phyloP scores from a whole-genome alignment of 768 basidiomycete genomes.

The Lenzites betulinus region DNA sequence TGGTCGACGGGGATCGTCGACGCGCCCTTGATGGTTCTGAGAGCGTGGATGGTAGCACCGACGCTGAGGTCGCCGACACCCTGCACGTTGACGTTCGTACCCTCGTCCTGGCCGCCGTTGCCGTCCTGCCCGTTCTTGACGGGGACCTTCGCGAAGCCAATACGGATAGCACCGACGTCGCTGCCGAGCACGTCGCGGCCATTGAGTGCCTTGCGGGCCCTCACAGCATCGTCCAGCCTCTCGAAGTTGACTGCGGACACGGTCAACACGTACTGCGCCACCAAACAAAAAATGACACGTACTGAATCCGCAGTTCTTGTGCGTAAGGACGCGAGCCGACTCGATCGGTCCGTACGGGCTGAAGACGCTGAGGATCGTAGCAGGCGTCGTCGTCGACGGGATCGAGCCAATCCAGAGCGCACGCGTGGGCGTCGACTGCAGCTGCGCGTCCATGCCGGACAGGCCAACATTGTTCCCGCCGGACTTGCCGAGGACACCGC shows the following conservation, averaged over 20 bases:
- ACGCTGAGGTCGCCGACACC: conserved; percentile 85
- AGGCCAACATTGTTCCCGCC: conserved; percentile 52
- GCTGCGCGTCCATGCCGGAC: conserved; percentile 78
- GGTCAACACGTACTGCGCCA: not conserved
- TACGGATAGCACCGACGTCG: conserved; percentile 95
- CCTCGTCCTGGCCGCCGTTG: conserved; percentile 60
- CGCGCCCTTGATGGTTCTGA: conserved; percentile 89
- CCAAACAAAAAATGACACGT: conserved; percentile 33
- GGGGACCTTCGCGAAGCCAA: conserved; percentile 96
- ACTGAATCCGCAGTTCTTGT: conserved; percentile 97
- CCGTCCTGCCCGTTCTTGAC: conserved; percentile 82
- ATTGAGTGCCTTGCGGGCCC: conserved; percentile 93
- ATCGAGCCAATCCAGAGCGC: conserved; percentile 99
- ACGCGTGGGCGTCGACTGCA: conserved; percentile 90
- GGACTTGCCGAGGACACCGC: conserved; percentile 45
- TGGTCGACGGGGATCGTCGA: conserved; percentile 90
- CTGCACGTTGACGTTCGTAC: conserved; percentile 65
- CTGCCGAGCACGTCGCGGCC: conserved; percentile 94
- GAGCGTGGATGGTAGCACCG: conserved; percentile 84
- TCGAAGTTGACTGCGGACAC: conserved; percentile 86
- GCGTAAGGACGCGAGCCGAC: conserved; percentile 91
- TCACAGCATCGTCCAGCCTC: conserved; percentile 92
- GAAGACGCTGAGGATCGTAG: conserved; percentile 93
- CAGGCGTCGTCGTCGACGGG: conserved; percentile 92
- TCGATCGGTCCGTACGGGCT: conserved; percentile 98